phyloP scores from a whole-genome alignment of 495 filamentous ascomycete genomes.

The Talaromyces trachyspermus region DNA sequence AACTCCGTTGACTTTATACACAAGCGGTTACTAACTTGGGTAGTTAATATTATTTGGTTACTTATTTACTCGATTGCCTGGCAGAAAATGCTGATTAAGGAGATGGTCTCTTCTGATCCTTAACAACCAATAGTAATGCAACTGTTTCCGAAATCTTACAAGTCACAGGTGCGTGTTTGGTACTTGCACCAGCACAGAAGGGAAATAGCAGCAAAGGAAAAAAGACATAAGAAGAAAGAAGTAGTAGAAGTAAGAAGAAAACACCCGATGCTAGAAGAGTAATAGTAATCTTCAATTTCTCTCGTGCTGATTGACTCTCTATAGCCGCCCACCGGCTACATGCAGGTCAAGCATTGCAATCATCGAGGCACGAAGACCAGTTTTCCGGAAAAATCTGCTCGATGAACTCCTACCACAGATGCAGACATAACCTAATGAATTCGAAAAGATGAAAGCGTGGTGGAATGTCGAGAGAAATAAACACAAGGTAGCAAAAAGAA shows the following conservation, averaged over 20 bases:
- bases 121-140: slow-evolving; percentile 5
- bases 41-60: too few relatives aligned
- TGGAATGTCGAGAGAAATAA: slow-evolving; percentile 4
- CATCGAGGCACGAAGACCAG: not conserved
- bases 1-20: too few relatives aligned
- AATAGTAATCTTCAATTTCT: not conserved
- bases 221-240: slow-evolving; percentile 11
- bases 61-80: too few relatives aligned
- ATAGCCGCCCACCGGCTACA: not conserved
- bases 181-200: not conserved
- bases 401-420: slow-evolving; percentile 4
- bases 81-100: slow-evolving; percentile 1
- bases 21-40: too few relatives aligned
- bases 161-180: not conserved
- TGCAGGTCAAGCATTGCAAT: not conserved
- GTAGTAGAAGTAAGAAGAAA: slow-evolving; percentile 8
- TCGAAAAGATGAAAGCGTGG: not conserved
- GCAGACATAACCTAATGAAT: slow-evolving; percentile 1
- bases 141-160: slow-evolving; percentile 10
- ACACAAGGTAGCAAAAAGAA: slow-evolving; percentile 3
- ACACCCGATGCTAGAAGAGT: slow-evolving; percentile 1
- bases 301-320: not conserved
- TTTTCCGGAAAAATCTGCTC: not conserved
- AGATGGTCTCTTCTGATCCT: slow-evolving; percentile 1
- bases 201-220: slow-evolving; percentile 13